Evolutionary conservation across 805 yeast genomes (phyloP).

Genomic region (Cyberlindnera mycetangii): DNA sequence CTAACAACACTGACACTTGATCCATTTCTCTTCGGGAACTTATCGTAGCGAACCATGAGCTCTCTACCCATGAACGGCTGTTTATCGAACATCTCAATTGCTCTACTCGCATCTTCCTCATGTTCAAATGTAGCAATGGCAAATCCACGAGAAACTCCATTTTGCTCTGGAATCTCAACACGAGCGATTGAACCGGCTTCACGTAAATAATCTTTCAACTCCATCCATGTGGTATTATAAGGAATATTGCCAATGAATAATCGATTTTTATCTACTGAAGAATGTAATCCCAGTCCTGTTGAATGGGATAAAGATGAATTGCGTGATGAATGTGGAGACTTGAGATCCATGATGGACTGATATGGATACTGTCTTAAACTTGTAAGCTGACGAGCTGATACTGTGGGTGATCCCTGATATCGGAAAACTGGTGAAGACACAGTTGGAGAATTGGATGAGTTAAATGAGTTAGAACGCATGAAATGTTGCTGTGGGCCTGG

Average conservation of each 20-base stretch:
- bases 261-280: slow-evolving; percentile 34
- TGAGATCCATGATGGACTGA: slow-evolving; percentile 23
- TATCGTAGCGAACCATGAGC: slow-evolving; percentile 59
- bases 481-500: background rate
- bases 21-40: slow-evolving; percentile 36
- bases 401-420: slow-evolving; percentile 14
- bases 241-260: slow-evolving; percentile 59
- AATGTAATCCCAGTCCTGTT: background rate
- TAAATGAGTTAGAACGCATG: background rate
- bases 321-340: slow-evolving; percentile 2
- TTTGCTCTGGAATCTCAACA: slow-evolving; percentile 38
- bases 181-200: slow-evolving; percentile 21
- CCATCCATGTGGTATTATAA: slow-evolving; percentile 40
- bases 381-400: slow-evolving; percentile 18
- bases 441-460: background rate
- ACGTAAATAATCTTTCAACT: slow-evolving; percentile 36
- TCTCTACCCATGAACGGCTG: slow-evolving; percentile 55
- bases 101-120: slow-evolving; percentile 43
- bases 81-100: slow-evolving; percentile 51
- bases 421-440: slow-evolving; percentile 1
- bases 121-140: slow-evolving; percentile 57
- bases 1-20: background rate
- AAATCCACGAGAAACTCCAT: slow-evolving; percentile 53
- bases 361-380: slow-evolving; percentile 26
- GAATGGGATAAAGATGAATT: background rate